Base-by-base conservation (phyloP, 345 rosid species). In the Citrus sp. region DNA sequence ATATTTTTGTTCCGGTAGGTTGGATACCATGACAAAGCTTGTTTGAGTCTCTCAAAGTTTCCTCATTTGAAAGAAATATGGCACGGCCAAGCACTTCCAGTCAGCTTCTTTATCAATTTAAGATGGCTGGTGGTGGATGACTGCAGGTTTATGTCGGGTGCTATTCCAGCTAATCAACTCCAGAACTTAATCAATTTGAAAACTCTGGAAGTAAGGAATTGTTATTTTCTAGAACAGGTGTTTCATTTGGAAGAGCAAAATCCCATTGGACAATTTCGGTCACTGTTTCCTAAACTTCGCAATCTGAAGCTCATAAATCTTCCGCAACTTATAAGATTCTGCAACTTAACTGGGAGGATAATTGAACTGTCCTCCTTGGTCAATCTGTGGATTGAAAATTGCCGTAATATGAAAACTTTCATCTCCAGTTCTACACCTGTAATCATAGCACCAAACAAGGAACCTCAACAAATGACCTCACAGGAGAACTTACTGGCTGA, bases 151-250 rank as follows among this genome's bases (percentile, higher is more conserved):
- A 66, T 21, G 14, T 34, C 6, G 3, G 35, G 25, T 66, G 70
- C 24, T 8, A 34, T 66, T 34, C 70, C 70, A 1, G 25, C 46
- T 5, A 35, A 10, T 32, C 25, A 19, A 5, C 10, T 66, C 7
- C 42, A 1, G 70, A 9, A 16, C 70, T 34, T 66, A 24, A 21
- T 7, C 70, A 66, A 34, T 35, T 35, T 66, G 13, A 21, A 66
- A 60, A 25, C n/a, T 2, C 3, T 84, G 22, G 65, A 73, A 5
- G 73, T 79, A 9, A 30, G 24, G 7, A 60, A 38, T 18, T 79
- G 87, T 40, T 3, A 62, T 8, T 69, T 27, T 35, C 4, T 84
- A 72, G 60, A 76, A 64, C 61, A 27, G 79, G 67, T 84, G 18
- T 59, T 84, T 40, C 27, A 9, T 30, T 63, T 83, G 51, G 54